phyloP scores from a whole-genome alignment of 2,329 filamentous ascomycete species.

The Cladophialophora bantiana region DNA sequence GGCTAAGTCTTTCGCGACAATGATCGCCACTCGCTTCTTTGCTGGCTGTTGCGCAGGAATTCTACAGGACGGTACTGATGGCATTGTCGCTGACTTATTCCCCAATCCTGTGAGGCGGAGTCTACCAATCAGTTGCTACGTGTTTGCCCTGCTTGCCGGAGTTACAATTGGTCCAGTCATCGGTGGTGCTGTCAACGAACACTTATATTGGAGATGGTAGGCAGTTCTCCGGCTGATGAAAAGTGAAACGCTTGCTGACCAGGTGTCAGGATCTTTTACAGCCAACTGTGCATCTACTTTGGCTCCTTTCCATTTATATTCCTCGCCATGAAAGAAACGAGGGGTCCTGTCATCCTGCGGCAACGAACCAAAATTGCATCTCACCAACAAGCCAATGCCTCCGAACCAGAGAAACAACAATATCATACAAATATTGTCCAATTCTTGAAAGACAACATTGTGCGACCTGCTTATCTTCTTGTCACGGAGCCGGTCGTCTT shows the following conservation, averaged over 20 bases:
- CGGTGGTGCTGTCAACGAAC: slow-evolving; percentile 15
- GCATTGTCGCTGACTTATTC: slow-evolving; percentile 25
- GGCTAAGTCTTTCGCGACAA: slow-evolving; percentile 29
- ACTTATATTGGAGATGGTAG: slow-evolving; percentile 24
- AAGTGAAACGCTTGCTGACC: not conserved
- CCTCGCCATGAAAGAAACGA: not conserved
- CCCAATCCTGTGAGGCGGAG: slow-evolving; percentile 3
- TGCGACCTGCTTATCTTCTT: slow-evolving; percentile 45
- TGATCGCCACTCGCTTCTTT: slow-evolving; percentile 38
- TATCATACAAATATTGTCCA: not conserved
- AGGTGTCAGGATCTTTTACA: slow-evolving; percentile 19
- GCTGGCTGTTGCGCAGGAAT: slow-evolving; percentile 33
- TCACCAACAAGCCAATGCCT: not conserved
- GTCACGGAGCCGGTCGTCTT: slow-evolving; percentile 58
- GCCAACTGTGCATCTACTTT: slow-evolving; percentile 7
- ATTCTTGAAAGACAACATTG: not conserved
- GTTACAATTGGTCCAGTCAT: slow-evolving; percentile 23
- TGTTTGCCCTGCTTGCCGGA: slow-evolving; percentile 17
- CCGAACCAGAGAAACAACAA: slow-evolving; percentile 1
- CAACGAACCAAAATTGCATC: not conserved
- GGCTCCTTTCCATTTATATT: not conserved
- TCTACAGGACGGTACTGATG: slow-evolving; percentile 21
- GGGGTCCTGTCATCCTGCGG: slow-evolving; percentile 1
- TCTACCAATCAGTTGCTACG: slow-evolving; percentile 12
- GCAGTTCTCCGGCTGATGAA: not conserved